Evolutionary conservation across 2,329 filamentous ascomycete genomes (phyloP).

Genomic region (Dothistroma septosporum): DNA sequence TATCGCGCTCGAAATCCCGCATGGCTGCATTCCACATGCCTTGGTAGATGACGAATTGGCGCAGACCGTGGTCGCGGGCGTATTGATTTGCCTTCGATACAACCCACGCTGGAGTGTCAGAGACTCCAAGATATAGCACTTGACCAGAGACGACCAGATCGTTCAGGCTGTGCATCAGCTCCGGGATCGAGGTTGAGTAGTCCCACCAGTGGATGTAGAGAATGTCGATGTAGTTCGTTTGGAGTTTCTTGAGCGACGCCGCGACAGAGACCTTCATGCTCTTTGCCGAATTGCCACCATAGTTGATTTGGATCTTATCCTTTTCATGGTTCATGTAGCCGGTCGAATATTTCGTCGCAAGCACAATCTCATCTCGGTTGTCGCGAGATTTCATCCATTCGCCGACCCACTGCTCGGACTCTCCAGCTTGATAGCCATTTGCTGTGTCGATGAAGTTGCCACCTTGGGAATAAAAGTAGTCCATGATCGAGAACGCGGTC

Average conservation of each 20-base stretch:
- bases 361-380: constrained; percentile 54
- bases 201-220: constrained; percentile 53
- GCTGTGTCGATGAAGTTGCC: constrained; percentile 35
- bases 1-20: constrained; percentile 49
- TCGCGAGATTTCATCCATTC: constrained; percentile 21
- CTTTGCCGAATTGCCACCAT: constrained; percentile 58
- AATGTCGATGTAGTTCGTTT: constrained; percentile 66
- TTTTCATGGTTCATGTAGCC: constrained; percentile 8
- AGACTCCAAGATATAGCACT: constrained; percentile 63
- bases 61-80: constrained; percentile 63
- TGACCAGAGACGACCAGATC: constrained; percentile 57
- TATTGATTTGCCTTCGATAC: constrained; percentile 36
- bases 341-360: constrained; percentile 11
- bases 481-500: constrained; percentile 30
- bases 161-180: constrained; percentile 66
- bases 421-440: constrained; percentile 32
- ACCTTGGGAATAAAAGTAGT: constrained; percentile 31
- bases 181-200: constrained; percentile 53
- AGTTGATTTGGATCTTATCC: constrained; percentile 42
- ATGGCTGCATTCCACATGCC: constrained; percentile 48
- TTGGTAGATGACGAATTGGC: constrained; percentile 66
- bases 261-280: constrained; percentile 51
- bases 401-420: constrained; percentile 31
- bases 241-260: constrained; percentile 47
- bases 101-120: constrained; percentile 64